These are phyloP conservation scores for Diaporthe nobilis DNA, from an alignment of 2,329 filamentous ascomycete species.

Conservation along the genomic window DNA sequence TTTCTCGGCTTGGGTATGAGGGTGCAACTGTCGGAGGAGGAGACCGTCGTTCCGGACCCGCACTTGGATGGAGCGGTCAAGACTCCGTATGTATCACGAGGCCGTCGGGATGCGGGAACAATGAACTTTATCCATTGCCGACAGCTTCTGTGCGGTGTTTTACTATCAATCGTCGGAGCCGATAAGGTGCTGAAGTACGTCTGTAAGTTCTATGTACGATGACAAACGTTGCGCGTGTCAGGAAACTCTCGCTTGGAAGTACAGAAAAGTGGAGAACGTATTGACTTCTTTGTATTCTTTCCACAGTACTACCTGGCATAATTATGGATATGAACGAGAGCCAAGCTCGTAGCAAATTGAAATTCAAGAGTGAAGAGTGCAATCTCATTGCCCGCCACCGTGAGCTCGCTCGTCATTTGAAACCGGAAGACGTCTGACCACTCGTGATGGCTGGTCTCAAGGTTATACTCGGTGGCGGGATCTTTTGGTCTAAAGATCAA, in stretches of 20 bases:
- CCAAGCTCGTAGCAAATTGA: neutral
- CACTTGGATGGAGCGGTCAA: neutral
- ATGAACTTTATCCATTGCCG: neutral
- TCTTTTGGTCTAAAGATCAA: constrained; percentile 12
- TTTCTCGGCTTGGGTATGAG: neutral
- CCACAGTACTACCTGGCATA: too few species aligned
- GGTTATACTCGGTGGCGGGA: constrained; percentile 8
- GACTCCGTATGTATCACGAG: neutral
- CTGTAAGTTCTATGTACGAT: neutral
- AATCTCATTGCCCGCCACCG: neutral
- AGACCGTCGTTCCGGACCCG: neutral
- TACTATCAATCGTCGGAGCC: neutral
- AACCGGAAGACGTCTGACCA: neutral
- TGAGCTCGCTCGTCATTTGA: neutral
- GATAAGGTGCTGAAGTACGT: neutral
- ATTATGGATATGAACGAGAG: too few species aligned
- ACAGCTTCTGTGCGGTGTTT: neutral
- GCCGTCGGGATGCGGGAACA: neutral
- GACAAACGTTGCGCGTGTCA: constrained; percentile 2
- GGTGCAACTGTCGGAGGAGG: neutral
- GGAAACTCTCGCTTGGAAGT: constrained; percentile 6
- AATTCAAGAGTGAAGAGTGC: neutral
- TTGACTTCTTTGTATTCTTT: neutral
- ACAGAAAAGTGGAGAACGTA: neutral
- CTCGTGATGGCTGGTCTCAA: neutral